These are phyloP conservation scores for Saccharomyces hybrid DNA, from an alignment of 1,139 yeast genomes.

Conservation along the genomic window DNA sequence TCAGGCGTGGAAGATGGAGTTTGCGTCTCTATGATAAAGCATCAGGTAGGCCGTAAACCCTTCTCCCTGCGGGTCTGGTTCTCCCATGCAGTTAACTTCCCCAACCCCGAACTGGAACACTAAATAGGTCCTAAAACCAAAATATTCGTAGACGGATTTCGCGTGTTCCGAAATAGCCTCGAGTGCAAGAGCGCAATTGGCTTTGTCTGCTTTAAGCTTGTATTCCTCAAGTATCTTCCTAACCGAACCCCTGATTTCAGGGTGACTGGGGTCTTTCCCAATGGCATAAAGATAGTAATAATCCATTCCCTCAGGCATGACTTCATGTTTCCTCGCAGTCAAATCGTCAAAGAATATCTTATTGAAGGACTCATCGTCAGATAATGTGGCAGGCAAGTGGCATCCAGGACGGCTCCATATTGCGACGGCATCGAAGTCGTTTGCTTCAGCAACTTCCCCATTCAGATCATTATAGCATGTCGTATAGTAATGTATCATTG, in stretches of 20 bases:
- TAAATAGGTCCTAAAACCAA: slow-evolving; percentile 29
- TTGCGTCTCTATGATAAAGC: slow-evolving; percentile 26
- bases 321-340: slow-evolving; percentile 15
- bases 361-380: slow-evolving; percentile 26
- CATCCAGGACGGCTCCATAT: slow-evolving; percentile 24
- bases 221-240: slow-evolving; percentile 26
- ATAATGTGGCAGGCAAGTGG: slow-evolving; percentile 19
- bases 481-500: slow-evolving; percentile 18
- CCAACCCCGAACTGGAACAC: slow-evolving; percentile 29
- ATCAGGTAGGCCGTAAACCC: slow-evolving; percentile 28
- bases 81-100: slow-evolving; percentile 25
- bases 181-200: slow-evolving; percentile 28
- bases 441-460: slow-evolving; percentile 28
- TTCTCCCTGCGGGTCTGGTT: slow-evolving; percentile 23
- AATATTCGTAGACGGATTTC: slow-evolving; percentile 31
- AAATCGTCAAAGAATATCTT: slow-evolving; percentile 25
- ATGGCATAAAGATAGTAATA: slow-evolving; percentile 28
- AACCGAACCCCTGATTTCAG: slow-evolving; percentile 26
- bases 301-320: slow-evolving; percentile 21
- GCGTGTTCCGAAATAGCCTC: slow-evolving; percentile 33
- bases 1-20: slow-evolving; percentile 6
- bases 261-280: slow-evolving; percentile 26
- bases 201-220: slow-evolving; percentile 27
- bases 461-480: slow-evolving; percentile 25
- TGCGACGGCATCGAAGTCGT: slow-evolving; percentile 29